Percentiles rank a stretch among this genome's conserved stretches.
These are phyloP conservation scores for Hippophae gyantsensis DNA, from an alignment of 306 rosid species.

Conservation along the genomic window DNA sequence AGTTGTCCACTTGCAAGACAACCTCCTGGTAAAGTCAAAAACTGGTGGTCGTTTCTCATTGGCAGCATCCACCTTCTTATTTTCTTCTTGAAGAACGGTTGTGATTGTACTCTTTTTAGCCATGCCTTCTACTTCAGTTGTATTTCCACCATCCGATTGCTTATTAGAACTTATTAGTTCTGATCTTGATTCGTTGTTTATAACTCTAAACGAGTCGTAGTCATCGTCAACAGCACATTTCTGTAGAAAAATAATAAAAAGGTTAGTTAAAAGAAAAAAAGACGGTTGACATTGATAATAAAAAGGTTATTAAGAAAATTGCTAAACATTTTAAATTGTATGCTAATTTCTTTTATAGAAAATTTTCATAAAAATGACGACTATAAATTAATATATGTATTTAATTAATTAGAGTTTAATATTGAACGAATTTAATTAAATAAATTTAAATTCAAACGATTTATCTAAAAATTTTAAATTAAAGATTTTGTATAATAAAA, in stretches of 20 bases:
- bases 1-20: conserved; percentile 41
- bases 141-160: background rate
- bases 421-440: no score
- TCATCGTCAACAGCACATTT: conserved; percentile 28
- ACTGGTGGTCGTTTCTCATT: conserved; percentile 2
- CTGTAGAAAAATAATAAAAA: conserved; percentile 15
- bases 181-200: conserved; percentile 3
- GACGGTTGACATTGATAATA: no score
- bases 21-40: conserved; percentile 23
- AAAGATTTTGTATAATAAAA: no score
- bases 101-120: background rate
- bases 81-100: conserved; percentile 5
- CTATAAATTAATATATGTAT: no score
- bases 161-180: background rate
- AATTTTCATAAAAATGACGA: no score
- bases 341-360: no score
- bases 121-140: conserved; percentile 1
- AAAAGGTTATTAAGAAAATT: no score
- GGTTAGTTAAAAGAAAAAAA: no score
- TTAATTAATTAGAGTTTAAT: no score
- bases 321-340: no score
- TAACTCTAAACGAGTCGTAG: conserved; percentile 1
- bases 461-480: no score
- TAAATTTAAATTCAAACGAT: no score
- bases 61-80: background rate